Evolutionary conservation across 139 green algal genomes (phyloP), one percentile per base, ranked within the genome.

Genomic region (Chlorella vulgaris): DNA sequence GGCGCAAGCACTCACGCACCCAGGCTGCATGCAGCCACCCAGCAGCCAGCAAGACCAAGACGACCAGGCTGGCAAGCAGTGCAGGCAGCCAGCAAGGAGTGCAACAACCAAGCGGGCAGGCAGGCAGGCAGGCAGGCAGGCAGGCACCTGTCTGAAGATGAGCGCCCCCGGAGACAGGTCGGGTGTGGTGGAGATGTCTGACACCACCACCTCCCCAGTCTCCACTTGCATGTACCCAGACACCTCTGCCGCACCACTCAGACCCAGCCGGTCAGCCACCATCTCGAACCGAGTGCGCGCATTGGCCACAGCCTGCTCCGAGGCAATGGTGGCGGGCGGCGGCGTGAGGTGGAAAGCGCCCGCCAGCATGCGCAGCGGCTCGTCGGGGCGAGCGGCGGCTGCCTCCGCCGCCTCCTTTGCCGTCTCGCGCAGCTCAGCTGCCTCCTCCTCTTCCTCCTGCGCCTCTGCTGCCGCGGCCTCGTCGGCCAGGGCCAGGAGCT

Each of bases 201-300:
- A 87, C 1, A 96, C 78, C 29, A 95, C 78, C 26, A 96, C 43
- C 84, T 95, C 91, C 7, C 86, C 91, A 24, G 87, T 93, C 47
- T 89, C 84, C 6, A 66, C 80, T 74, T 96, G 87, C 61, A 96
- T 67, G 67, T 94, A 94, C 1, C 83, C 85, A 36, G 88, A 71
- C 38, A 96, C 85, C 61, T 83, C 58, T 26, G 92, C 92, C 62
- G 92, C 93, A 4, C 92, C 92, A 18, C 65, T 58, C n/a, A 95
- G 58, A 0, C 85, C 91, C 65, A 95, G 78, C 60, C 77, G 69
- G 21, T 84, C 73, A 22, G 91, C 87, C 21, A 90, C 85, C 36
- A 84, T 62, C 82, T 90, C 77, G 18, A 94, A 68, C 43, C 81
- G 74, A 69, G 75, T 53, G 68, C 78, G 78, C 19, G 82, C 82